Evolutionary conservation across 192 early-diverging fungal species (phyloP).

Genomic region (Entrophospora sp.): DNA sequence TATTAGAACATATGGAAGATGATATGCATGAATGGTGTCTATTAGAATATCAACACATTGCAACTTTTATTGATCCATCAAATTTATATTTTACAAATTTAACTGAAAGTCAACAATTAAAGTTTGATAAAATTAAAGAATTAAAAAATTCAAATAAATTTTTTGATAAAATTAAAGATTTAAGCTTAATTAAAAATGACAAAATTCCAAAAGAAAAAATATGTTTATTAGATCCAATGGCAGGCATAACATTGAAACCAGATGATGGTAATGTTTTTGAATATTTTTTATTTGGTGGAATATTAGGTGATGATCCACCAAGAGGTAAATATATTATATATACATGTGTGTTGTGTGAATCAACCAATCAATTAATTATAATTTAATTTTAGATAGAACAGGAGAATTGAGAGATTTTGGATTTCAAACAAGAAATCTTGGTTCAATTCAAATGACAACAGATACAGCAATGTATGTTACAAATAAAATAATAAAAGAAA

Average conservation of each 20-base stretch:
- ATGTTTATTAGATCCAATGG: slow-evolving; percentile 65
- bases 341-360: too few relatives aligned
- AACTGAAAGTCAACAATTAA: slow-evolving; percentile 28
- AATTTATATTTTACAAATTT: slow-evolving; percentile 57
- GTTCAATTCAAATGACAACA: slow-evolving; percentile 76
- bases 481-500: slow-evolving; percentile 54
- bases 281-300: slow-evolving; percentile 78
- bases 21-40: slow-evolving; percentile 60
- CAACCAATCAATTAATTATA: too few relatives aligned
- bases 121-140: slow-evolving; percentile 31
- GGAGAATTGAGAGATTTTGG: slow-evolving; percentile 56
- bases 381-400: slow-evolving; percentile 37
- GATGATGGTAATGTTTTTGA: slow-evolving; percentile 59
- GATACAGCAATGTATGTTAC: slow-evolving; percentile 75
- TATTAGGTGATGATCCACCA: slow-evolving; percentile 61
- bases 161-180: slow-evolving; percentile 39
- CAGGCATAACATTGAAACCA: slow-evolving; percentile 44
- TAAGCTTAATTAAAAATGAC: too few relatives aligned
- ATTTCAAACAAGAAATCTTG: slow-evolving; percentile 63
- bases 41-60: slow-evolving; percentile 72
- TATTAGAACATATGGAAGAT: slow-evolving; percentile 15
- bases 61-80: slow-evolving; percentile 45
- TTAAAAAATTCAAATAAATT: slow-evolving; percentile 40
- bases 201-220: slow-evolving; percentile 48
- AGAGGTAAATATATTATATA: slow-evolving; percentile 31